Conservation (phyloP, 208 protist genomes). For the Acanthamoeba royreba region DNA sequence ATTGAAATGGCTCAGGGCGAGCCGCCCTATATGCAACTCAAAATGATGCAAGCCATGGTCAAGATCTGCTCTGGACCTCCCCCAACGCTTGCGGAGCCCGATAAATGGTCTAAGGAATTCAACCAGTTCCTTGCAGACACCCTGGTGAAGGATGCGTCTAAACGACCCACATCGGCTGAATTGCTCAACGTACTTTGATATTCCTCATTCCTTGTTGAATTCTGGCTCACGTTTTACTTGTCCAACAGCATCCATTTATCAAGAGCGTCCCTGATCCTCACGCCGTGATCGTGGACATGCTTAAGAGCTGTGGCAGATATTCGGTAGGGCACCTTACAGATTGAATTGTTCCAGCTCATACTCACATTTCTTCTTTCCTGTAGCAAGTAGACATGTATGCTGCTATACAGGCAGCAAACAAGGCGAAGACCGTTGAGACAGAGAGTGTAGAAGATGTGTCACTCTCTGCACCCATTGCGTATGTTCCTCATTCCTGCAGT, state of each 20-base stretch:
- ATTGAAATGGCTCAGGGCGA: conserved; percentile 54
- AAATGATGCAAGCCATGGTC: conserved; percentile 51
- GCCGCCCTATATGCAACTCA: conserved; percentile 50
- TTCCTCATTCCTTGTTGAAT: not conserved
- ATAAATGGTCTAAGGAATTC: conserved; percentile 64
- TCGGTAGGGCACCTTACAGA: not conserved
- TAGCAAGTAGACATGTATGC: not conserved
- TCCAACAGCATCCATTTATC: not conserved
- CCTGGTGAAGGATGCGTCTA: conserved; percentile 62
- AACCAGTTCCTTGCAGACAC: conserved; percentile 64
- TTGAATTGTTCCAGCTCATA: not conserved
- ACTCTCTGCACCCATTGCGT: not conserved
- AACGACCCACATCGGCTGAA: conserved; percentile 36
- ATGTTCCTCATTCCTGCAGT: not conserved
- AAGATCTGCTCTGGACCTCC: conserved; percentile 56
- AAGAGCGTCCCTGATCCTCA: not conserved
- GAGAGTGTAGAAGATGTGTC: not conserved
- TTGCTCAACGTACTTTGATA: not conserved
- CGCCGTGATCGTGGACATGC: not conserved
- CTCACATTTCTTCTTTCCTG: not conserved
- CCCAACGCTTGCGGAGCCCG: conserved; percentile 56
- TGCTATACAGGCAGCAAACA: not conserved
- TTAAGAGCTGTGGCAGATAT: not conserved
- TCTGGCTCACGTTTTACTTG: not conserved
- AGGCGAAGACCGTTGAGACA: not conserved